These are phyloP conservation scores for Euphorbia pulcherrima DNA, from an alignment of 345 rosid species.

Conservation along the genomic window DNA sequence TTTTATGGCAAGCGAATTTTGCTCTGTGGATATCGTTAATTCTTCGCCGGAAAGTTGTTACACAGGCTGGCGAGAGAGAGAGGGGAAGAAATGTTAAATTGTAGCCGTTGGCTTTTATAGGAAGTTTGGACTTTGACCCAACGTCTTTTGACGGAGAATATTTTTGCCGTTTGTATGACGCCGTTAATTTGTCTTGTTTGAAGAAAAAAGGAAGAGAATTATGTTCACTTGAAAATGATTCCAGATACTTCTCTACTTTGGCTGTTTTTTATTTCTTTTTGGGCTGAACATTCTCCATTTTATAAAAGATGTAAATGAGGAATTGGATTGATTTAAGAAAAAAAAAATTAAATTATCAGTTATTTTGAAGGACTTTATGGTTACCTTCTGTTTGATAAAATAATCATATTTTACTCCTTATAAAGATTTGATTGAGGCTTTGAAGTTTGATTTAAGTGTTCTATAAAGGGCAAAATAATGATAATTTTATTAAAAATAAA, in stretches of 20 bases:
- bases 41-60: constrained; percentile 14
- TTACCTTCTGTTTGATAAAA: too few species aligned
- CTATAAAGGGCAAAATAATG: too few species aligned
- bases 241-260: neutral
- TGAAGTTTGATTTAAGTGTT: too few species aligned
- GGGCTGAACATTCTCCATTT: neutral
- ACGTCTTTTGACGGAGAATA: constrained; percentile 19
- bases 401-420: too few species aligned
- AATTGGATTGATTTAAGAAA: too few species aligned
- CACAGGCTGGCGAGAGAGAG: constrained; percentile 3
- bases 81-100: neutral
- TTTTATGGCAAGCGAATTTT: constrained; percentile 22
- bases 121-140: constrained; percentile 26
- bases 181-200: constrained; percentile 1
- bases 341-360: too few species aligned
- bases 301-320: too few species aligned
- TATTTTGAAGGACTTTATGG: too few species aligned
- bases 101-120: constrained; percentile 52
- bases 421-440: too few species aligned
- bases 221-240: too few species aligned
- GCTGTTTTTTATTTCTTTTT: neutral
- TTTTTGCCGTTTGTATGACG: neutral
- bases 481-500: too few species aligned
- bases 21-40: constrained; percentile 19
- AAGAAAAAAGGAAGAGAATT: too few species aligned